These are phyloP conservation scores for Lentinus polychrous DNA, from an alignment of 1,284 basidiomycete genomes.

Conservation along the genomic window DNA sequence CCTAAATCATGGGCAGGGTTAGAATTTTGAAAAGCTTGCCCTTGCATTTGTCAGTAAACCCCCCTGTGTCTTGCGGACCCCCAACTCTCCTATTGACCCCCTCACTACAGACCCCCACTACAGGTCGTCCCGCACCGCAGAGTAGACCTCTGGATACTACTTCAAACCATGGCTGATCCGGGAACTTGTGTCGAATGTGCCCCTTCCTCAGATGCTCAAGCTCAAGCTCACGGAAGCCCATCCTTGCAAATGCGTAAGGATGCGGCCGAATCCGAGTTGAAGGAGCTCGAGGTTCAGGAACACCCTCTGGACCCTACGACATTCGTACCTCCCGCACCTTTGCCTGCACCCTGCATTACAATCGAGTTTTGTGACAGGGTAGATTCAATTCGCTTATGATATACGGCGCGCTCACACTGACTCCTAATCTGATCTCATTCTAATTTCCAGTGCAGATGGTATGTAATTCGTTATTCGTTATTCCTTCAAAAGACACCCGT, in stretches of 20 bases:
- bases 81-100: no score
- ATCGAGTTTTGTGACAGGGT: conserved; percentile 89
- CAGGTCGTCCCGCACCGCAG: no score
- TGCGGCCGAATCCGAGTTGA: background rate
- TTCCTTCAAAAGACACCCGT: no score
- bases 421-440: conserved; percentile 7
- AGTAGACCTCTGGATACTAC: background rate
- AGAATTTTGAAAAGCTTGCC: no score
- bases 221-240: background rate
- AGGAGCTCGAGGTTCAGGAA: conserved; percentile 9
- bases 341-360: conserved; percentile 41
- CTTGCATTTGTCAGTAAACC: background rate
- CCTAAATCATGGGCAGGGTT: no score
- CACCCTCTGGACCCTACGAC: conserved; percentile 43
- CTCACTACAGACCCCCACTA: no score
- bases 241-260: conserved; percentile 4
- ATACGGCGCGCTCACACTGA: background rate
- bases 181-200: conserved; percentile 19
- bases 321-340: conserved; percentile 50
- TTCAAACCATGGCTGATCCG: conserved; percentile 13
- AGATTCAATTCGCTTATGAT: conserved; percentile 22
- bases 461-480: conserved; percentile 18
- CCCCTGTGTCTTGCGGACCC: background rate
- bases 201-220: background rate
- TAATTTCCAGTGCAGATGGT: conserved; percentile 63